Percentiles rank a stretch among this genome's conserved stretches.
Conservation (phyloP, 1,284 basidiomycete species). For the Moesziomyces antarcticus region DNA sequence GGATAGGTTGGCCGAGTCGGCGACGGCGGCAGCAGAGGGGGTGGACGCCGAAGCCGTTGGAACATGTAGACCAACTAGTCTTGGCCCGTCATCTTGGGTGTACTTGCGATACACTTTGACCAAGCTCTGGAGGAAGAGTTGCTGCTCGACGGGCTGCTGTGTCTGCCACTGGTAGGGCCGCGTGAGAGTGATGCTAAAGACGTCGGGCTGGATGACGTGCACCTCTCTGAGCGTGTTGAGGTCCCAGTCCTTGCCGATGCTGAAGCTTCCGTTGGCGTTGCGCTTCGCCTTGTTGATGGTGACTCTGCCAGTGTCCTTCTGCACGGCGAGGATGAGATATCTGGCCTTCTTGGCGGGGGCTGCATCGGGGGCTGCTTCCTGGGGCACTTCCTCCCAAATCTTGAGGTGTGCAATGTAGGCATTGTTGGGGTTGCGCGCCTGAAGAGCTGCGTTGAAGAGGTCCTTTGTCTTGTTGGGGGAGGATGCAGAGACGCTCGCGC, state of each 20-base stretch:
- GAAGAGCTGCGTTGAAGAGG: slow-evolving; percentile 61
- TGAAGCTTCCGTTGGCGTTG: slow-evolving; percentile 94
- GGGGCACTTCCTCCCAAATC: slow-evolving; percentile 59
- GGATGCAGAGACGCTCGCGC: slow-evolving; percentile 1
- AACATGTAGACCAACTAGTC: slow-evolving; percentile 45
- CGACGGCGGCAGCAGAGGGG: slow-evolving; percentile 2
- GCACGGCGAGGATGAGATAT: slow-evolving; percentile 62
- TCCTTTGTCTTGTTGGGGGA: slow-evolving; percentile 52
- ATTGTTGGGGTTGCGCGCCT: slow-evolving; percentile 52
- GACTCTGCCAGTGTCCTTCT: slow-evolving; percentile 55
- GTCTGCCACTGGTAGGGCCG: slow-evolving; percentile 63
- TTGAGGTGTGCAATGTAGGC: slow-evolving; percentile 66
- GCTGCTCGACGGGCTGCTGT: slow-evolving; percentile 57
- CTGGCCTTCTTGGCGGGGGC: slow-evolving; percentile 53
- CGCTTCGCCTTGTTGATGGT: slow-evolving; percentile 86
- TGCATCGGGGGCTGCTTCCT: slow-evolving; percentile 17
- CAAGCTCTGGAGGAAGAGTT: slow-evolving; percentile 55
- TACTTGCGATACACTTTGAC: slow-evolving; percentile 61
- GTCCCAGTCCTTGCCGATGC: slow-evolving; percentile 97
- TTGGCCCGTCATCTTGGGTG: slow-evolving; percentile 50
- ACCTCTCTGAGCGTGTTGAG: slow-evolving; percentile 82
- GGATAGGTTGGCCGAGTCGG: slow-evolving; percentile 33
- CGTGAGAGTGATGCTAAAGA: slow-evolving; percentile 59
- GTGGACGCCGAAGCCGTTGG: slow-evolving; percentile 15
- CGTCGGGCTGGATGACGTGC: slow-evolving; percentile 73